Percentiles rank a stretch among this genome's conserved stretches.
phyloP scores from a whole-genome alignment of 1,284 basidiomycete genomes.

The Leccinum pachyderme region DNA sequence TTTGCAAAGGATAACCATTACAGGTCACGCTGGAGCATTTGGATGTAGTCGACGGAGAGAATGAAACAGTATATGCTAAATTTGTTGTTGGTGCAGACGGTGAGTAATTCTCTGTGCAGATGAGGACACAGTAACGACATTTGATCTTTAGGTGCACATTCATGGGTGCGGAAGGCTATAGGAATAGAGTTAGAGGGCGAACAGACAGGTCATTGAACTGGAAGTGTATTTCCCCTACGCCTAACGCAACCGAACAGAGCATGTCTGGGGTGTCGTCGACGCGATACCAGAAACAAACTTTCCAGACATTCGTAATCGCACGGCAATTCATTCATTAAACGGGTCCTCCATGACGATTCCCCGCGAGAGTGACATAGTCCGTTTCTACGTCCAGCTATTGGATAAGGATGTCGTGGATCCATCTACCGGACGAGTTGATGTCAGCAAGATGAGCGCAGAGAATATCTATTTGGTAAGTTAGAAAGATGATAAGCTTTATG shows the following conservation, averaged over 20 bases:
- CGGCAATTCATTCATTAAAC: neutral
- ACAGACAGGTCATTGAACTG: neutral
- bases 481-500: neutral
- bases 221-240: neutral
- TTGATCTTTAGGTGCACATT: conserved; percentile 57
- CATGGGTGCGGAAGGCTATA: conserved; percentile 70
- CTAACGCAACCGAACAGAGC: neutral
- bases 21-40: conserved; percentile 38
- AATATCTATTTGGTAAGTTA: conserved; percentile 47
- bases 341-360: conserved; percentile 35
- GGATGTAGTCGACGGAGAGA: conserved; percentile 21
- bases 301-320: neutral
- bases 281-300: neutral
- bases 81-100: conserved; percentile 63
- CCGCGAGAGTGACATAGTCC: conserved; percentile 64
- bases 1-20: neutral
- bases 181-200: conserved; percentile 43
- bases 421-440: conserved; percentile 22
- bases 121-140: neutral
- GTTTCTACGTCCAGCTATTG: conserved; percentile 72
- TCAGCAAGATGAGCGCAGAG: conserved; percentile 55
- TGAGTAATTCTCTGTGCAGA: conserved; percentile 17
- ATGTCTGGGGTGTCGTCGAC: neutral
- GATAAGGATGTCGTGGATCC: conserved; percentile 47
- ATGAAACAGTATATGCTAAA: conserved; percentile 37